Conservation (phyloP, 108 stramenopile genomes). For the Pinguiococcus pyrenoidosus region DNA sequence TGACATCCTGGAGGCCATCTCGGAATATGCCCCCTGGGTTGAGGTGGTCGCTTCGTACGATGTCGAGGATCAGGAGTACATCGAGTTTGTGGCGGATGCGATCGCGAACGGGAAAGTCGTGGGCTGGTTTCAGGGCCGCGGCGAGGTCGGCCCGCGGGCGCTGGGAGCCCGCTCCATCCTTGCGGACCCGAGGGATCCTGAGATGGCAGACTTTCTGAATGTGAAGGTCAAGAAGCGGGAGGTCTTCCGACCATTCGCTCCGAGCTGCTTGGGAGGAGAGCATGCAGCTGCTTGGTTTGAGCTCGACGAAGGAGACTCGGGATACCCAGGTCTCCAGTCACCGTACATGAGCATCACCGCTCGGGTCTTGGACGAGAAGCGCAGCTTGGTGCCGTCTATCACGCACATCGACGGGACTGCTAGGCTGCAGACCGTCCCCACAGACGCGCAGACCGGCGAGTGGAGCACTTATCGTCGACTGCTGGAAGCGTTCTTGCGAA, state of each 20-base stretch:
- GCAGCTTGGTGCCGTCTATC: conserved; percentile 61
- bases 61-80: conserved; percentile 40
- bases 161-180: conserved; percentile 81
- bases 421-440: conserved; percentile 68
- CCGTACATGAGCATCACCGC: conserved; percentile 55
- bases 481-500: conserved; percentile 57
- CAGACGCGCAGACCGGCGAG: conserved; percentile 26
- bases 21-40: conserved; percentile 31
- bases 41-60: conserved; percentile 49
- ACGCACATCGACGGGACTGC: conserved; percentile 89
- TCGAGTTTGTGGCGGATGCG: conserved; percentile 50
- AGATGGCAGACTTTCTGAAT: conserved; percentile 67
- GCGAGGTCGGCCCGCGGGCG: conserved; percentile 80
- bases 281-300: conserved; percentile 48
- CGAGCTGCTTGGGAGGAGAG: conserved; percentile 74
- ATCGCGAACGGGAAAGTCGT: conserved; percentile 62
- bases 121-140: conserved; percentile 68
- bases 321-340: neutral
- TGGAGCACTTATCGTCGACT: conserved; percentile 52
- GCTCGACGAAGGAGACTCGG: conserved; percentile 1
- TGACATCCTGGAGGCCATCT: conserved; percentile 58
- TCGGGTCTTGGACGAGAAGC: conserved; percentile 47
- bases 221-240: conserved; percentile 62
- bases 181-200: conserved; percentile 68
- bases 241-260: conserved; percentile 83